A percentile compares a stretch with the other conserved stretches of the same genome.
These are phyloP conservation scores for Yamadazyma jaroonii DNA, from an alignment of 1,139 yeast genomes.

Conservation along the genomic window DNA sequence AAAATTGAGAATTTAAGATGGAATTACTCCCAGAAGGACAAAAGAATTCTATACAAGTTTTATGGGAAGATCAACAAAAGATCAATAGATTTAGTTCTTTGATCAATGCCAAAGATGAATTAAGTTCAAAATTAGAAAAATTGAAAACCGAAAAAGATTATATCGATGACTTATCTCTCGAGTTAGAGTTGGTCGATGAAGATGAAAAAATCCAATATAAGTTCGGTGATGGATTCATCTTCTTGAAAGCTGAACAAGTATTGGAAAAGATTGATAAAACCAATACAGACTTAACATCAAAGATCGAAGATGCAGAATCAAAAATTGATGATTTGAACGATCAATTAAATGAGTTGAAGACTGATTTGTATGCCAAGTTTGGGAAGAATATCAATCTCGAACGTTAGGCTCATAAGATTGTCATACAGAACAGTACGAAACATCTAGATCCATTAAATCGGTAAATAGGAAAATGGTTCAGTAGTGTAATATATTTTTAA, in stretches of 20 bases:
- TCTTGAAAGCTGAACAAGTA: conserved; percentile 62
- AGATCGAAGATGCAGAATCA: conserved; percentile 45
- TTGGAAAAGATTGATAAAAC: conserved; percentile 64
- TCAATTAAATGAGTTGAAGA: conserved; percentile 60
- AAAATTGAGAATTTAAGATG: conserved; percentile 26
- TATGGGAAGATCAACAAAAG: conserved; percentile 84
- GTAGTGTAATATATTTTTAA: too few species aligned
- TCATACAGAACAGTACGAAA: too few species aligned
- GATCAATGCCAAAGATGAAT: conserved; percentile 63
- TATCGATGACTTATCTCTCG: conserved; percentile 80
- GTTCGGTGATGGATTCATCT: conserved; percentile 76
- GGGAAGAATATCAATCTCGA: conserved; percentile 90
- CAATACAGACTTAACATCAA: conserved; percentile 46
- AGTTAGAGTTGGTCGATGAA: conserved; percentile 82
- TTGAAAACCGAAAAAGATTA: conserved; percentile 77
- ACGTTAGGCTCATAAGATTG: too few species aligned
- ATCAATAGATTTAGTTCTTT: conserved; percentile 87
- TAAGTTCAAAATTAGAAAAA: conserved; percentile 47
- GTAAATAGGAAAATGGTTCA: too few species aligned
- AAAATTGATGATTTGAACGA: conserved; percentile 52
- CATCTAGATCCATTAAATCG: too few species aligned
- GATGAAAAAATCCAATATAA: conserved; percentile 67
- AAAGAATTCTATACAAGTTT: conserved; percentile 69
- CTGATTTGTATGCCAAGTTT: conserved; percentile 79
- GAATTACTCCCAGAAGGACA: conserved; percentile 66